Percentiles rank a stretch among this genome's conserved stretches.
Conservation (phyloP, 768 basidiomycete species). For the Boletus rufocinnamomeus region DNA sequence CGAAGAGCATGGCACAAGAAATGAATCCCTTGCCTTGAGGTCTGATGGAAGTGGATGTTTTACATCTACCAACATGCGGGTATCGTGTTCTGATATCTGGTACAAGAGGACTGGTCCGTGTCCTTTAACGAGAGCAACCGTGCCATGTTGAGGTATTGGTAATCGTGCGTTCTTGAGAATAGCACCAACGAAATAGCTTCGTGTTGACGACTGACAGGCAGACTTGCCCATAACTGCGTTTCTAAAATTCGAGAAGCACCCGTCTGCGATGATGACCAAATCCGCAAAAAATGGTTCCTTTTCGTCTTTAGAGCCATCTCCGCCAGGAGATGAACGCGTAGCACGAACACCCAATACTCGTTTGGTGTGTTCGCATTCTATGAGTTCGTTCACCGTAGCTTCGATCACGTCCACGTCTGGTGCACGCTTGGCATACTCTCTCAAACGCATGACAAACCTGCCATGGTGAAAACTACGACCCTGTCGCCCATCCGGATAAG, state of each 20-base stretch:
- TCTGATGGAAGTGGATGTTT: conserved; percentile 81
- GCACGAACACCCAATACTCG: conserved; percentile 70
- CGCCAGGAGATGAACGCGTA: conserved; percentile 41
- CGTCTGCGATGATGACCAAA: conserved; percentile 88
- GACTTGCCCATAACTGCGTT: conserved; percentile 57
- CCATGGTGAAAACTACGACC: conserved; percentile 96
- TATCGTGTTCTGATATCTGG: conserved; percentile 87
- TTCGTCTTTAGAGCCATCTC: conserved; percentile 35
- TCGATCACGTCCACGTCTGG: conserved; percentile 78
- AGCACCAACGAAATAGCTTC: conserved; percentile 83
- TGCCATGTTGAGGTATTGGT: conserved; percentile 79
- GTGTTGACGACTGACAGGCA: conserved; percentile 52
- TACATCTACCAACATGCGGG: conserved; percentile 91
- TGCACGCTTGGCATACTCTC: conserved; percentile 62
- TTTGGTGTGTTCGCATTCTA: conserved; percentile 53
- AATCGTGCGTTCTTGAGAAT: conserved; percentile 75
- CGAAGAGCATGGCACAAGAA: not conserved
- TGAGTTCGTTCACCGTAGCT: conserved; percentile 76
- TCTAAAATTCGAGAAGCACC: conserved; percentile 94
- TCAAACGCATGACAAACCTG: conserved; percentile 76
- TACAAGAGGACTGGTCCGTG: conserved; percentile 91
- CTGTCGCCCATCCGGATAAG: conserved; percentile 73
- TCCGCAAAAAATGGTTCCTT: conserved; percentile 67
- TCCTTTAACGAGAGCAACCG: conserved; percentile 77
- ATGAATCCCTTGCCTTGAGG: conserved; percentile 56